These are phyloP conservation scores for Podochytrium sp. DNA, from an alignment of 192 early-diverging fungal species.

Conservation along the genomic window DNA sequence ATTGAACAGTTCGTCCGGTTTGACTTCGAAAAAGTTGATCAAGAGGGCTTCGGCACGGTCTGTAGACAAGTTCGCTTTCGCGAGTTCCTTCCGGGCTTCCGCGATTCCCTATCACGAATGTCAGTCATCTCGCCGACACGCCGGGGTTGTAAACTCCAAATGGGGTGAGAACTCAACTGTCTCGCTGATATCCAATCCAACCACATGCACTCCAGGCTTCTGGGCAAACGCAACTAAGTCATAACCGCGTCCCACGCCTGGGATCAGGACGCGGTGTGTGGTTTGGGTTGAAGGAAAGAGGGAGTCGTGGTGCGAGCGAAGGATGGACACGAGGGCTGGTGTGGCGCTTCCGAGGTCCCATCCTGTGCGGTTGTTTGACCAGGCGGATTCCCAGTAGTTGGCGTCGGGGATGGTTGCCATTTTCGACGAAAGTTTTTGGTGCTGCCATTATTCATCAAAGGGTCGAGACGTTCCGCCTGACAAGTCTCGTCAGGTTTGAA, in stretches of 20 bases:
- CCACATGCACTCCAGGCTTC: constrained; percentile 35
- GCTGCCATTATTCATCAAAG: background rate
- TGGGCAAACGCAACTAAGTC: constrained; percentile 77
- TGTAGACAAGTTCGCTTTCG: background rate
- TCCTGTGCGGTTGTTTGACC: constrained; percentile 12
- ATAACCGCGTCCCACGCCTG: constrained; percentile 70
- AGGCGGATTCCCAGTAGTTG: constrained; percentile 21
- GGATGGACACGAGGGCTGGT: constrained; percentile 9
- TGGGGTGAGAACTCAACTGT: no score
- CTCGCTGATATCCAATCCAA: background rate
- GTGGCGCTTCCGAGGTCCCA: constrained; percentile 24
- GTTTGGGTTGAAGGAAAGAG: constrained; percentile 1
- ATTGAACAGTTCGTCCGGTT: background rate
- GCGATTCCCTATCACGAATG: constrained; percentile 1
- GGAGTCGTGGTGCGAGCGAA: background rate
- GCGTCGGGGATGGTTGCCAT: background rate
- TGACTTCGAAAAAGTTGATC: constrained; percentile 14
- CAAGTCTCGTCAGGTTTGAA: no score
- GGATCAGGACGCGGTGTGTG: constrained; percentile 59
- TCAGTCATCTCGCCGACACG: no score
- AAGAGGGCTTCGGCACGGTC: background rate
- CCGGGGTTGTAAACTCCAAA: background rate
- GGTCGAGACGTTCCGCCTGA: no score
- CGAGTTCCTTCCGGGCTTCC: background rate
- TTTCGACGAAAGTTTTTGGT: no score